Evolutionary conservation across 371 early-diverging fungal genomes (phyloP), one percentile per base, ranked within the genome.

Genomic region (Syncephalastrum racemosum): DNA sequence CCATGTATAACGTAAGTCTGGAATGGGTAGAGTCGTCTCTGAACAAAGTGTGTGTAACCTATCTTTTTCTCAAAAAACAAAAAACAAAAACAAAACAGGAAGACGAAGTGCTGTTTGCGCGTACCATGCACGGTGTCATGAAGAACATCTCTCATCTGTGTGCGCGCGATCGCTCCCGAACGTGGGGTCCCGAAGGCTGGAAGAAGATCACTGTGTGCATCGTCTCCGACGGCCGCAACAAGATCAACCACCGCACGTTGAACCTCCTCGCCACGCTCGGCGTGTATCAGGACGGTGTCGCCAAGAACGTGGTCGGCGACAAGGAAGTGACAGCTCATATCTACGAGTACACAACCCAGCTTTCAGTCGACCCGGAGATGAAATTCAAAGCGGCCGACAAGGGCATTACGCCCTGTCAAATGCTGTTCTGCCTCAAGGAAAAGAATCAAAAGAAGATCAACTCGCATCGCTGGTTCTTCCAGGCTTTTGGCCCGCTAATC

Each of bases 151-250:
- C 87, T 8, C 87, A 96, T 67, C 68, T 97, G 47, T 92, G 93
- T 72, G 75, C 86, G 50, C 88, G 91, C 59, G 85, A 83, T 39
- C 83, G 89, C 48, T 91, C 90, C 50, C 73, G 75, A 40, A 87
- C 82, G 16, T 96, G 96, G 94, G 94, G 87, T n/a, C 73, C 79
- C 25, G 85, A 91, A 19, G 93, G 94, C 4, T 96, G 97, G 97
- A 83, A 94, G 64, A 94, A 94, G 64, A 89, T 93, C 2, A 90
- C 92, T 13, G 90, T 97, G 25, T 95, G 95, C 63, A 84, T 94
- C 60, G 91, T 91, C 13, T 84, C 92, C 1, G 94, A 90, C 65
- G 92, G 91, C 45, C 85, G 90, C 60, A 59, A 70, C 66, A 90
- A 89, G 64, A 83, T 93, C 67, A 82, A 92, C 53, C 83, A 85